Conservation (phyloP, 1,284 basidiomycete species). For the Marasmius sp. region DNA sequence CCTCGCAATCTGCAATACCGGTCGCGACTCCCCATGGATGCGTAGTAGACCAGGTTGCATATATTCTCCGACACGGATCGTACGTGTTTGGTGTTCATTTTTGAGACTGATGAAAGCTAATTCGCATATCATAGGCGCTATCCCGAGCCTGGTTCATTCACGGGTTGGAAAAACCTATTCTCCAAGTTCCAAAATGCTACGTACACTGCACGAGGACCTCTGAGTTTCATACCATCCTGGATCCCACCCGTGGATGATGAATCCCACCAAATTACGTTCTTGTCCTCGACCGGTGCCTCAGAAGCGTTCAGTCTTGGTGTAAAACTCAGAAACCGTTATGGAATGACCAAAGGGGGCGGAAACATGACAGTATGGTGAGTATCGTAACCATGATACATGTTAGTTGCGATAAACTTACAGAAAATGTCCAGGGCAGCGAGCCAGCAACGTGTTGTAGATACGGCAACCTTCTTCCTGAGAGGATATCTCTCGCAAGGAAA, state of each 20-base stretch:
- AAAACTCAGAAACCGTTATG: conserved; percentile 36
- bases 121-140: conserved; percentile 30
- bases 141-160: conserved; percentile 39
- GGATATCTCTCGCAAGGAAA: conserved; percentile 44
- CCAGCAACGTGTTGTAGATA: conserved; percentile 42
- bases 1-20: conserved; percentile 33
- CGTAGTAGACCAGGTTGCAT: conserved; percentile 42
- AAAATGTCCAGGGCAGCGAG: conserved; percentile 32
- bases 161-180: conserved; percentile 36
- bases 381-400: neutral
- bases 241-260: conserved; percentile 38
- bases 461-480: conserved; percentile 36
- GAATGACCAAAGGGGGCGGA: conserved; percentile 37
- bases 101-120: neutral
- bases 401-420: too few relatives aligned
- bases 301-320: conserved; percentile 42
- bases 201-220: conserved; percentile 36
- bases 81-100: conserved; percentile 19
- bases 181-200: conserved; percentile 40
- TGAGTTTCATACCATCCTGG: conserved; percentile 42
- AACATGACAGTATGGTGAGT: conserved; percentile 43
- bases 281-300: conserved; percentile 36
- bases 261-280: conserved; percentile 36
- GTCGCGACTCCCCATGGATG: conserved; percentile 33
- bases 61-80: conserved; percentile 43